phyloP scores from a whole-genome alignment of 306 rosid genomes.

The Acmispon strigosus region DNA sequence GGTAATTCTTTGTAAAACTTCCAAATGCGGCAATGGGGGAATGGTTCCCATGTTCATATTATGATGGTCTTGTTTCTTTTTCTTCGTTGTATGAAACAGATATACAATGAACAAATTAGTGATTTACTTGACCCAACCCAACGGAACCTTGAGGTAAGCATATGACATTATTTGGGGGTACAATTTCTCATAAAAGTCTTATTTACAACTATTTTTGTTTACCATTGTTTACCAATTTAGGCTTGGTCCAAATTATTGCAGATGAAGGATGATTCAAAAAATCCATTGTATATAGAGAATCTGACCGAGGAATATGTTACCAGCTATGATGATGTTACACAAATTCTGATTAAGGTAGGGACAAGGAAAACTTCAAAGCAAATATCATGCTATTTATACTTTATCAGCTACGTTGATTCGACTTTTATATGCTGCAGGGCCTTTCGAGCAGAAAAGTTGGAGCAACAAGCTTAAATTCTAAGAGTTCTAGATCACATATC shows the following conservation, averaged over 20 bases:
- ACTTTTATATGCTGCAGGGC: slow-evolving; percentile 52
- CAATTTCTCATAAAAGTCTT: slow-evolving; percentile 5
- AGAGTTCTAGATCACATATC: slow-evolving; percentile 92
- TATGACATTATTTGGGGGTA: background rate
- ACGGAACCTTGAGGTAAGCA: slow-evolving; percentile 73
- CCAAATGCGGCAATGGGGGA: background rate
- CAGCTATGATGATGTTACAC: slow-evolving; percentile 85
- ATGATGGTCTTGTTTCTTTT: slow-evolving; percentile 29
- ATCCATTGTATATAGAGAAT: slow-evolving; percentile 62
- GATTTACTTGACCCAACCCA: slow-evolving; percentile 47
- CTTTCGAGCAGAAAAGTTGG: slow-evolving; percentile 97
- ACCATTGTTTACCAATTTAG: background rate
- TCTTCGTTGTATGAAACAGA: slow-evolving; percentile 10
- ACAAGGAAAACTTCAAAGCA: slow-evolving; percentile 12
- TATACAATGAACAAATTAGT: slow-evolving; percentile 39
- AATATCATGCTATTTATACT: background rate
- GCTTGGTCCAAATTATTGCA: slow-evolving; percentile 31
- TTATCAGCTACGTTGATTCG: slow-evolving; percentile 3
- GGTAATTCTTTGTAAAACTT: slow-evolving; percentile 32
- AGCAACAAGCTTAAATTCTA: slow-evolving; percentile 75
- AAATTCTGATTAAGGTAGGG: slow-evolving; percentile 79
- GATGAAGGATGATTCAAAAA: slow-evolving; percentile 75
- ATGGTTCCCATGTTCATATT: background rate
- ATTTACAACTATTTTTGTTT: background rate
- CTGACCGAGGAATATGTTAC: slow-evolving; percentile 91